Conservation (phyloP, 345 rosid genomes). For the Eucalyptus pauciflora region DNA sequence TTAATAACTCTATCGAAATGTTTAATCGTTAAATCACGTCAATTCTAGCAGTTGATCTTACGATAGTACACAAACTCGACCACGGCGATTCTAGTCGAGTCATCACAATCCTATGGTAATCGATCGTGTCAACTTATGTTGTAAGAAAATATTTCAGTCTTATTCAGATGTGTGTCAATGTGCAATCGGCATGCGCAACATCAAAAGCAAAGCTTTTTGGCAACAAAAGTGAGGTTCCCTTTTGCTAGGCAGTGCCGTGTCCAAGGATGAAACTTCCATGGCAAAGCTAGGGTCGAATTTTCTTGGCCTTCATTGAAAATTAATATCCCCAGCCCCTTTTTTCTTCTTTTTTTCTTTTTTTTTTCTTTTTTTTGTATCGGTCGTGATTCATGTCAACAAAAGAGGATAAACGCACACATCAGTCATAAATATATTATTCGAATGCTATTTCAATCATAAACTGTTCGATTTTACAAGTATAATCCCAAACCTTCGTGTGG, state of each 20-base stretch:
- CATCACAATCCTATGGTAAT: background rate
- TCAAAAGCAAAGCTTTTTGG: background rate
- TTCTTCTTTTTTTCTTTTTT: background rate
- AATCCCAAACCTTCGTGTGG: accelerated
- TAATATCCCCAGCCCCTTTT: background rate
- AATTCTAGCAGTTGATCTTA: background rate
- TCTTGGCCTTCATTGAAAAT: background rate
- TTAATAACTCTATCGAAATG: background rate
- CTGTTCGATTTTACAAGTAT: background rate
- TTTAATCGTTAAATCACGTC: background rate
- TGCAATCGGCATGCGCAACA: background rate
- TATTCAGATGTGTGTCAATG: background rate
- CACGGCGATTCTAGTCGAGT: background rate
- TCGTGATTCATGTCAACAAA: background rate
- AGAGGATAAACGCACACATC: accelerated
- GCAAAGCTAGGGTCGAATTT: background rate
- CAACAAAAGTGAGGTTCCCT: background rate
- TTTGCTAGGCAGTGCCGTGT: background rate
- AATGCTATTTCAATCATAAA: background rate
- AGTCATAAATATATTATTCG: accelerated
- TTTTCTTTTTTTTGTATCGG: background rate
- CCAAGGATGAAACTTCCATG: background rate
- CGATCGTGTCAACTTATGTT: background rate
- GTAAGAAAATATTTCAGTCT: background rate
- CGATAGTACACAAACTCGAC: background rate